Base-by-base conservation (phyloP, 106 monocot species). In the Gastrodia elata region DNA sequence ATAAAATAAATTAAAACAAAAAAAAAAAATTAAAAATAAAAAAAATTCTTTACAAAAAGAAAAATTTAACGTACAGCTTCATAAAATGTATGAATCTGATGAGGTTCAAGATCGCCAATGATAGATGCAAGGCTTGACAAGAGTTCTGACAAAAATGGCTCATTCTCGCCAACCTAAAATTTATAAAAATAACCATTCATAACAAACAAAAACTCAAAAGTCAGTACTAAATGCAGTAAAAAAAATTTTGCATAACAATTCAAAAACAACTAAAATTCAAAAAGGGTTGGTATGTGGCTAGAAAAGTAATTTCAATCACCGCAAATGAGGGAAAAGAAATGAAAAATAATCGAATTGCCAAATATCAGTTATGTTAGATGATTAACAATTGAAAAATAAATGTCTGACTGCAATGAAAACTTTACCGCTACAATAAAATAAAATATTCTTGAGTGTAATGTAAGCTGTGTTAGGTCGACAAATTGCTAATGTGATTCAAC, bases 61-160 rank as follows among this genome's bases (percentile, higher is more conserved):
- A 22, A 37, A 40, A 39, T 70, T 0, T 22, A 56, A 68, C 55
- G 73, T 91, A 91, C 91, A 44, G 93, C 84, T 88, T 99, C 93
- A 80, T 91, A 93, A 68, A 99, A 99, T 36, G 98, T 78, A 81
- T 99, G 98, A 80, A 99, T 99, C 78, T 99, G 98, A 76, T 99
- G 98, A 69, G 91, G 93, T 78, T 99, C 93, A 61, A 99, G 85
- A 79, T 93, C 98, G 70, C 80, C 82, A 71, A 99, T 80, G 43
- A 84, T 93, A 27, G 35, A 76, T 36, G 87, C 76, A 67, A 99
- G 87, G 68, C 73, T 81, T 37, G 87, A 59, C 16, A 99, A 72
- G 39, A 99, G 91, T 67, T 99, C 98, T 40, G 91, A 93, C 16
- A 99, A 82, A 79, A 99, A 99, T 26, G 98, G 98, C 55, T 99